These are phyloP conservation scores for Leptographium radiaticola DNA, from an alignment of 2,329 filamentous ascomycete genomes.

Conservation along the genomic window DNA sequence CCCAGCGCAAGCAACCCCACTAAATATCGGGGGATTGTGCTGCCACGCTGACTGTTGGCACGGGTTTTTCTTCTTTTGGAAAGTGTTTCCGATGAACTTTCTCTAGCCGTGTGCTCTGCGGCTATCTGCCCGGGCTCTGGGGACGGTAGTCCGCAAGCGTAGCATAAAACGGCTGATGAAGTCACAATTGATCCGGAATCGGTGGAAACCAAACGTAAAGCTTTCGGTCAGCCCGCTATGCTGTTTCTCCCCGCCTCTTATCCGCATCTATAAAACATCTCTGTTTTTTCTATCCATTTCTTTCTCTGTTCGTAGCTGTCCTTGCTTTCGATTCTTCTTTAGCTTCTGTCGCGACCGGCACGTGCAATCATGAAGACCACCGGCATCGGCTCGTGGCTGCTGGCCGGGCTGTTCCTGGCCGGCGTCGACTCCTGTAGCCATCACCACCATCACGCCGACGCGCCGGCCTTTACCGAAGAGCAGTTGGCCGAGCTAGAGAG, in stretches of 20 bases:
- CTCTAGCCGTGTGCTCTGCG: not conserved
- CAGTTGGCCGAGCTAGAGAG: slow-evolving; percentile 37
- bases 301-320: not conserved
- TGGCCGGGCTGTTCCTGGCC: slow-evolving; percentile 6
- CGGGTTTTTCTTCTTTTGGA: slow-evolving; percentile 6
- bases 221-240: too few species aligned
- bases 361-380: not conserved
- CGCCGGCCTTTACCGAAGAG: slow-evolving; percentile 29
- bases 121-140: not conserved
- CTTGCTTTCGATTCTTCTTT: not conserved
- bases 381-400: slow-evolving; percentile 6
- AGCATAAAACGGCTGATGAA: not conserved
- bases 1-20: not conserved
- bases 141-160: not conserved
- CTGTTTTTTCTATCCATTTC: not conserved
- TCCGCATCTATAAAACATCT: not conserved
- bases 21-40: not conserved
- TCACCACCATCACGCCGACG: slow-evolving; percentile 21
- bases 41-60: not conserved
- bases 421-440: slow-evolving; percentile 7
- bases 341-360: not conserved
- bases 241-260: not conserved
- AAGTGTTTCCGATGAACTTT: slow-evolving; percentile 5
- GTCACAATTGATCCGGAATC: not conserved
- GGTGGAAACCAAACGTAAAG: not conserved